phyloP scores from a whole-genome alignment of 1,284 basidiomycete species.

The Cryptococcus amylolentus region DNA sequence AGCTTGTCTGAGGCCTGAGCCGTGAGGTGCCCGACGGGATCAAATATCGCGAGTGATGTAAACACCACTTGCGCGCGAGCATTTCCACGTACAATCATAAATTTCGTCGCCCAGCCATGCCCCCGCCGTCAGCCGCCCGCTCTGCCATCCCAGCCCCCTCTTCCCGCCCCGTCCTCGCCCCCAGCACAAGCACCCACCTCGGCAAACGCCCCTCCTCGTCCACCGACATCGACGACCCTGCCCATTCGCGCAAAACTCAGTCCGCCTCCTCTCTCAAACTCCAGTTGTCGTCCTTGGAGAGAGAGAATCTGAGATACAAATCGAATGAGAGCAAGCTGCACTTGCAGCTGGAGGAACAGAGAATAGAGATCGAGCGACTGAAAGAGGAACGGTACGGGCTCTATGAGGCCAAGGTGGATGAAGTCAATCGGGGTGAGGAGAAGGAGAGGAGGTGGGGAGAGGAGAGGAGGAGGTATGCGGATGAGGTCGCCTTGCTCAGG shows the following conservation, averaged over 20 bases:
- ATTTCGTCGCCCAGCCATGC: no score
- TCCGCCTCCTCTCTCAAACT: conserved; percentile 10
- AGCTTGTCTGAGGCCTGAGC: no score
- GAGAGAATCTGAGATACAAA: conserved; percentile 22
- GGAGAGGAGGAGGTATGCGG: conserved; percentile 31
- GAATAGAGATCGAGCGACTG: conserved; percentile 25
- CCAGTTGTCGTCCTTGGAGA: conserved; percentile 19
- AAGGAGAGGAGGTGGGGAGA: conserved; percentile 26
- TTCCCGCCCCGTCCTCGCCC: no score
- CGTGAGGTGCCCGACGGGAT: no score
- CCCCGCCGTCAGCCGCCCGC: no score
- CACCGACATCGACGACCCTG: not conserved
- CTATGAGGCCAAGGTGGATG: conserved; percentile 24
- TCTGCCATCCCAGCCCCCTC: no score
- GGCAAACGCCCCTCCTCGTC: not conserved
- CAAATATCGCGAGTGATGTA: no score
- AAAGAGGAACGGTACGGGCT: conserved; percentile 27
- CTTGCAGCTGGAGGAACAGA: conserved; percentile 24
- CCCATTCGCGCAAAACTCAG: not conserved
- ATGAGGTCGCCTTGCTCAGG: conserved; percentile 6
- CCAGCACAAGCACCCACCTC: not conserved
- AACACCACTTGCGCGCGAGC: no score
- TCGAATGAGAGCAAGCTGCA: conserved; percentile 15
- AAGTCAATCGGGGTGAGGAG: conserved; percentile 20
- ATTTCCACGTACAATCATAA: no score